Evolutionary conservation across 305 asterid species (phyloP), one percentile per base, ranked within the genome.

Genomic region (Solanum hybrid): DNA sequence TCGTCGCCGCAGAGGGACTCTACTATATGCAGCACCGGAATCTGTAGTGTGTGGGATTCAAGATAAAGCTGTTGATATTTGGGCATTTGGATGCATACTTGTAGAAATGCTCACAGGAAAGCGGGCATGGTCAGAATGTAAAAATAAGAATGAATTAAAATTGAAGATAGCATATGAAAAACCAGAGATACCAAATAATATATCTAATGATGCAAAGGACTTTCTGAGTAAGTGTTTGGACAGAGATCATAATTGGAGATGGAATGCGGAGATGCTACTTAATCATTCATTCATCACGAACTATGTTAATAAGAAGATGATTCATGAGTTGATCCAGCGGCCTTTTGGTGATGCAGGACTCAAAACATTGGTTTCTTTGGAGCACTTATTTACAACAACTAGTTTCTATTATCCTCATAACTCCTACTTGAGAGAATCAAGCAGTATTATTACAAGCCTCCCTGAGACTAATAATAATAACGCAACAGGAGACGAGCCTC

Each of bases 21-120:
- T 79, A n/a, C 14, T 12, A 1, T 89, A 89, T 4, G 89, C 91
- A 4, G 68, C 89, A 6, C 90, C 89, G 3, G 87, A 89, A 34
- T 51, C 68, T 9, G 20, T 82, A 6, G 7, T 2, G 6, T 70
- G 33, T 4, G 91, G 92, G 29, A 2, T 41, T 32, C 89, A 87
- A 1, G 22, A 14, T 10, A 68, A 45, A 14, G 27, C 73, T 0
- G 34, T 17, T 2, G 91, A 89, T 34, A 87, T 91, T 15, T 89
- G 91, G 92, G 61, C 90, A 32, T 79, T 89, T 12, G 91, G 90
- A 15, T 79, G 90, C 36, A 33, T 27, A 5, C n/a, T 89, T 10
- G 8, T 89, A 5, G 88, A 89, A 89, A 89, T 91, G 91, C 57
- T 89, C 17, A 91, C 91, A 0, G 91, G 89, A 20, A 45, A 33